Evolutionary conservation across 2,329 filamentous ascomycete species (phyloP), one percentile per base, ranked within the genome.

Genomic region (Aspergillus tubingensis): DNA sequence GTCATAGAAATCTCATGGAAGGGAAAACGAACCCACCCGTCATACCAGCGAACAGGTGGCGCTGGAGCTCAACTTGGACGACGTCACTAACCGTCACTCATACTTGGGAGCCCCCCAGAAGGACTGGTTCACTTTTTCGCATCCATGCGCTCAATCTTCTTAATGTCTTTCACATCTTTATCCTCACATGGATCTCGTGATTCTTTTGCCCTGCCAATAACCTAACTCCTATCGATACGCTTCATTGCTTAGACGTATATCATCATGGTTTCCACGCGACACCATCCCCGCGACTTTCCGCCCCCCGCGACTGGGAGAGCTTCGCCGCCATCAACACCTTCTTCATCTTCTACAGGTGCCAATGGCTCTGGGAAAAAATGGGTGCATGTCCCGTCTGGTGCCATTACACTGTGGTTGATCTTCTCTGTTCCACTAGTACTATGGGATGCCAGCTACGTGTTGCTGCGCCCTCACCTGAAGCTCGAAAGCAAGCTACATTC

Each of bases 401-500:
- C 86, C 11, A 80, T 85, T 21, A 82, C 91, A 47, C 66, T 87
- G 64, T 96, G 92, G 92, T 82, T 96, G 25, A 76, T 83, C 60
- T 65, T 94, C 62, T 92, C 90, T 19, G 78, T 95, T 15, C 91
- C 91, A 1, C 83, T 96, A 62, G 91, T 96, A 52, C 71, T 86
- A 54, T 96, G 92, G 92, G 92, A 96, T 78, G 85, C 85, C 30
- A 80, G 81, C 60, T 96, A 96, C 79, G 86, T 96, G 41, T 81
- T 96, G 50, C 80, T 91, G 57, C 90, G 92, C 19, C 92, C 92
- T 30, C 85, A 88, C 75, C 90, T 87, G 59, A 95, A 96, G 90
- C 86, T 88, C 0, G 91, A 91, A 67, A 92, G 92, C 15, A 77
- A 76, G 50, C 80, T 89, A 55, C 91, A 96, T 79, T 83, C 79